Percentiles rank a stretch among this genome's conserved stretches.
phyloP scores from a whole-genome alignment of 139 green algal species.

The Auxenochlorella protothecoides region DNA sequence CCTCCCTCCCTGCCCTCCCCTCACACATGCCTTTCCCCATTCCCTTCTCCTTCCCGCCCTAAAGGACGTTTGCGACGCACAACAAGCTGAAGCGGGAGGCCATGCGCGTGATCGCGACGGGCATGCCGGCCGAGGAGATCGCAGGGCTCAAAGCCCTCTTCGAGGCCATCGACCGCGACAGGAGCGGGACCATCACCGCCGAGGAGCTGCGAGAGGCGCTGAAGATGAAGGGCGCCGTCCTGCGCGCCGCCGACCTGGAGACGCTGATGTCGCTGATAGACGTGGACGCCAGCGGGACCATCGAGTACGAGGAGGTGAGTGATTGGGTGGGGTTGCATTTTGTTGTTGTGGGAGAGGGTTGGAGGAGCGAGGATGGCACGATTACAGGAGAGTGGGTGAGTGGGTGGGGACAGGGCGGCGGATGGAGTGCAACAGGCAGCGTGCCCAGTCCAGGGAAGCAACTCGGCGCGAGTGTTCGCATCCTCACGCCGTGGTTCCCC shows the following conservation, averaged over 20 bases:
- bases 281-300: slow-evolving; percentile 67
- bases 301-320: slow-evolving; percentile 72
- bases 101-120: slow-evolving; percentile 76
- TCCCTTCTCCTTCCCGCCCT: neutral
- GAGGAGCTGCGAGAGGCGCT: slow-evolving; percentile 75
- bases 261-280: slow-evolving; percentile 70
- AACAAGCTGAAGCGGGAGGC: slow-evolving; percentile 97
- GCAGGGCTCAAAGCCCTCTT: slow-evolving; percentile 82
- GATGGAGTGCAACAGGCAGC: neutral
- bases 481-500: neutral
- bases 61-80: slow-evolving; percentile 75
- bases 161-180: slow-evolving; percentile 79
- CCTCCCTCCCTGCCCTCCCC: neutral
- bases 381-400: too few species aligned
- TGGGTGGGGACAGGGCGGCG: slow-evolving; percentile 7
- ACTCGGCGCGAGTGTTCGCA: neutral
- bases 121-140: slow-evolving; percentile 83
- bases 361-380: too few species aligned
- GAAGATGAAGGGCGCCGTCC: slow-evolving; percentile 51
- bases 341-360: neutral
- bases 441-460: neutral
- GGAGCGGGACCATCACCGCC: slow-evolving; percentile 81
- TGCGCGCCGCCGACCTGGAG: slow-evolving; percentile 54
- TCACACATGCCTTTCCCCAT: neutral
- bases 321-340: neutral